Percentiles rank a stretch among this genome's conserved stretches.
phyloP scores from a whole-genome alignment of 192 early-diverging fungal genomes.

The Gonapodya sp. region DNA sequence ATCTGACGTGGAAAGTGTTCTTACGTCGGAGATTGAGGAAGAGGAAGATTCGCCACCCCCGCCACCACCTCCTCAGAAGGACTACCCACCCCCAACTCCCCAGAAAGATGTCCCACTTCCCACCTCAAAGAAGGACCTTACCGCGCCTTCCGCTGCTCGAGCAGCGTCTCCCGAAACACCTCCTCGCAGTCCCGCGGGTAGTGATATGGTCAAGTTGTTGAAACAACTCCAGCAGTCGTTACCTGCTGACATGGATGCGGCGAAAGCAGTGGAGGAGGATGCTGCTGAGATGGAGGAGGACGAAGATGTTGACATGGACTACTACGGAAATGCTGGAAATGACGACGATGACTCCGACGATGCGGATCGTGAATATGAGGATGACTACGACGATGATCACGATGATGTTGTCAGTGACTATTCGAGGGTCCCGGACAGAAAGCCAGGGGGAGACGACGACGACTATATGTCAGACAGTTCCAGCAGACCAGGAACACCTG shows the following conservation, averaged over 20 bases:
- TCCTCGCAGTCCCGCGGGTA: not conserved
- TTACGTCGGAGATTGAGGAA: not conserved
- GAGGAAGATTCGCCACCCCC: not conserved
- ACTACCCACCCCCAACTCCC: not conserved
- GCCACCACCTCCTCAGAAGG: too few species aligned
- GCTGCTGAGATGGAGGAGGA: not conserved
- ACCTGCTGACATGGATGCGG: not conserved
- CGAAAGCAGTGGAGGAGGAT: not conserved
- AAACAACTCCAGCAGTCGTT: not conserved
- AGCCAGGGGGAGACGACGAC: not conserved
- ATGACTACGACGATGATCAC: not conserved
- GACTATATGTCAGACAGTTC: not conserved
- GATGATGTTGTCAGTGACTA: not conserved
- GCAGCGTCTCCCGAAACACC: too few species aligned
- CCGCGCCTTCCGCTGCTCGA: too few species aligned
- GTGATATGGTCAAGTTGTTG: not conserved
- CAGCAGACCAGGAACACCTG: not conserved
- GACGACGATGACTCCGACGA: not conserved
- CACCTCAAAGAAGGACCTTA: too few species aligned
- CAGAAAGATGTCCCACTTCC: too few species aligned
- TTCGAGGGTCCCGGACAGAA: not conserved
- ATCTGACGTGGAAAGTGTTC: not conserved
- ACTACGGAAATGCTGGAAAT: not conserved
- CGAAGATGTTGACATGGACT: not conserved
- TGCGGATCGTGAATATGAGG: not conserved